Evolutionary conservation across 2,329 filamentous ascomycete genomes (phyloP).

Genomic region (Colletotrichum cordylinicola): DNA sequence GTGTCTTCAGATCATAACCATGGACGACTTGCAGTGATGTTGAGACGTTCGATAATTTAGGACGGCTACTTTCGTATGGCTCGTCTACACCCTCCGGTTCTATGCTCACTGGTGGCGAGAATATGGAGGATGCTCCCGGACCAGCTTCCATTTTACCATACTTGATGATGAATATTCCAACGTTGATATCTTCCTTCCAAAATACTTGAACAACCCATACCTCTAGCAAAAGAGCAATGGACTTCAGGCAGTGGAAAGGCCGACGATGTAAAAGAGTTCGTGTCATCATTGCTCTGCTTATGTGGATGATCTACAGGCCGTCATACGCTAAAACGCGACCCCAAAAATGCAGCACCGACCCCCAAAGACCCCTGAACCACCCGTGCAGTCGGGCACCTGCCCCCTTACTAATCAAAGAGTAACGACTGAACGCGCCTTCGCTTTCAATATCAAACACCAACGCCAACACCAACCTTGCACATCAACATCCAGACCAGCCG

Average conservation of each 20-base stretch:
- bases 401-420: not conserved
- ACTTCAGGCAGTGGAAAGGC: not conserved
- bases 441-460: not conserved
- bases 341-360: not conserved
- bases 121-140: not conserved
- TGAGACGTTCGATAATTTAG: not conserved
- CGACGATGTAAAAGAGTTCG: not conserved
- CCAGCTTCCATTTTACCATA: not conserved
- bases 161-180: not conserved
- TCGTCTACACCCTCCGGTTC: not conserved
- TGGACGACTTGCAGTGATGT: not conserved
- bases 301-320: not conserved
- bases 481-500: not conserved
- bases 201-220: not conserved
- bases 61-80: not conserved
- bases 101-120: not conserved
- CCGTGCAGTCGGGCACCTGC: too few species aligned
- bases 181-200: not conserved
- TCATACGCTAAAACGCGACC: not conserved
- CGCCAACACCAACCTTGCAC: not conserved
- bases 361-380: too few species aligned
- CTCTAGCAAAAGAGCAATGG: accelerated
- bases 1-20: not conserved
- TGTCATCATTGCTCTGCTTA: not conserved
- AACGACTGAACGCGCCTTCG: not conserved